A percentile compares a stretch with the other conserved stretches of the same genome.
phyloP scores from a whole-genome alignment of 495 filamentous ascomycete species.

The Penicillium riverlandense region DNA sequence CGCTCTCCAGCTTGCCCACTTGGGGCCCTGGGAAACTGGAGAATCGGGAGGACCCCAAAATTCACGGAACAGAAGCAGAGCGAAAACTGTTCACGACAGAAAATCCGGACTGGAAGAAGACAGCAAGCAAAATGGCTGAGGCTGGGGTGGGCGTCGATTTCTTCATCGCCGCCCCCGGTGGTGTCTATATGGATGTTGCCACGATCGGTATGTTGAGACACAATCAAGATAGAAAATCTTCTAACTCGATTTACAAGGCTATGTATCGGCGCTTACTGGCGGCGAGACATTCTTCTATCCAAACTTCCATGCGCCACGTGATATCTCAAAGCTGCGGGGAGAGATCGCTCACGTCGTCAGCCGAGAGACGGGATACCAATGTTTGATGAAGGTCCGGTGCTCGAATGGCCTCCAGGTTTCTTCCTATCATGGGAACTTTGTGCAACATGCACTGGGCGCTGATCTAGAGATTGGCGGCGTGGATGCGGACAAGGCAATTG shows the following conservation, averaged over 20 bases:
- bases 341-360: slow-evolving; percentile 87
- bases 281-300: slow-evolving; percentile 95
- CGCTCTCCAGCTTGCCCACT: slow-evolving; percentile 74
- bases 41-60: slow-evolving; percentile 79
- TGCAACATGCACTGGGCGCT: slow-evolving; percentile 88
- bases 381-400: slow-evolving; percentile 97
- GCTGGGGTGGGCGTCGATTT: slow-evolving; percentile 85
- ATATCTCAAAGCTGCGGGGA: slow-evolving; percentile 72
- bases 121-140: slow-evolving; percentile 81
- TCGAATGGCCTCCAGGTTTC: slow-evolving; percentile 94
- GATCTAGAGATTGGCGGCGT: slow-evolving; percentile 92
- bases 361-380: slow-evolving; percentile 90
- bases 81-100: slow-evolving; percentile 90
- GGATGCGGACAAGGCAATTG: slow-evolving; percentile 89
- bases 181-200: slow-evolving; percentile 88
- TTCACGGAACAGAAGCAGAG: slow-evolving; percentile 81
- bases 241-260: slow-evolving; percentile 19
- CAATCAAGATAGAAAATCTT: neutral
- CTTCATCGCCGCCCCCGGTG: slow-evolving; percentile 84
- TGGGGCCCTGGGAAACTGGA: slow-evolving; percentile 82
- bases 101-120: slow-evolving; percentile 73
- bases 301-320: slow-evolving; percentile 83
- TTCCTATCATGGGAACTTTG: slow-evolving; percentile 90
- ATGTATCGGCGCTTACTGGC: slow-evolving; percentile 55
- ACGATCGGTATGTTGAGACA: slow-evolving; percentile 65